Evolutionary conservation across 2,329 filamentous ascomycete species (phyloP).

Genomic region (Didymosphaeria variabile): DNA sequence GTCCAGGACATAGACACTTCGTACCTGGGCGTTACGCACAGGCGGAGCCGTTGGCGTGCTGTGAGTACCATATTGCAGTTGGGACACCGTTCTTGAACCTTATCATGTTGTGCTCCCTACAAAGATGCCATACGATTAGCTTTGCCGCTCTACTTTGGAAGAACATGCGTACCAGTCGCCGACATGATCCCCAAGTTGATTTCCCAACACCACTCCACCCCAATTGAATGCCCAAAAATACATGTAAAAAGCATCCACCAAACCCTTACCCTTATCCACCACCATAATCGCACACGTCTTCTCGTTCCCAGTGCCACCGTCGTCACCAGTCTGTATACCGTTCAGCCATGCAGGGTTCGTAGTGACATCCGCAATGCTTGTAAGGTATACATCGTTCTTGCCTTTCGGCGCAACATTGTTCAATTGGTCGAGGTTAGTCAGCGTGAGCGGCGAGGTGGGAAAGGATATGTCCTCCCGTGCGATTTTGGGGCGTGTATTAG

Average conservation of each 20-base stretch:
- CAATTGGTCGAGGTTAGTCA: slow-evolving; percentile 51
- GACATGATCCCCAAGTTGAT: slow-evolving; percentile 61
- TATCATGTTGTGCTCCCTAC: slow-evolving; percentile 73
- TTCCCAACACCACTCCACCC: slow-evolving; percentile 58
- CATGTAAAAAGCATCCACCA: slow-evolving; percentile 67
- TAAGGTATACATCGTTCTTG: slow-evolving; percentile 48
- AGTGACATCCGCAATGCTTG: slow-evolving; percentile 47
- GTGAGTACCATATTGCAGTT: slow-evolving; percentile 66
- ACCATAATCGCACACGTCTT: slow-evolving; percentile 63
- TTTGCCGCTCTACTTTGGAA: too few species aligned
- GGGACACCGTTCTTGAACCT: slow-evolving; percentile 66
- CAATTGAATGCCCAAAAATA: slow-evolving; percentile 66
- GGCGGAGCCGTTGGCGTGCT: slow-evolving; percentile 68
- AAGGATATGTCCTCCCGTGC: slow-evolving; percentile 26
- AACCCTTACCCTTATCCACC: slow-evolving; percentile 61
- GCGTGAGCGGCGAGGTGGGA: slow-evolving; percentile 38
- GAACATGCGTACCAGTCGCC: too few species aligned
- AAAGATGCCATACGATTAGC: too few species aligned
- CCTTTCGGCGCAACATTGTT: slow-evolving; percentile 38
- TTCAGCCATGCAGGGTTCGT: slow-evolving; percentile 50
- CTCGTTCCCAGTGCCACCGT: slow-evolving; percentile 57
- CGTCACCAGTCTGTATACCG: slow-evolving; percentile 60
- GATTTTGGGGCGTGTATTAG: slow-evolving; percentile 47
- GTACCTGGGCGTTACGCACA: slow-evolving; percentile 65
- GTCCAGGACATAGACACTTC: too few species aligned